Base-by-base conservation (phyloP, 768 basidiomycete species). In the Podaxis sp. region DNA sequence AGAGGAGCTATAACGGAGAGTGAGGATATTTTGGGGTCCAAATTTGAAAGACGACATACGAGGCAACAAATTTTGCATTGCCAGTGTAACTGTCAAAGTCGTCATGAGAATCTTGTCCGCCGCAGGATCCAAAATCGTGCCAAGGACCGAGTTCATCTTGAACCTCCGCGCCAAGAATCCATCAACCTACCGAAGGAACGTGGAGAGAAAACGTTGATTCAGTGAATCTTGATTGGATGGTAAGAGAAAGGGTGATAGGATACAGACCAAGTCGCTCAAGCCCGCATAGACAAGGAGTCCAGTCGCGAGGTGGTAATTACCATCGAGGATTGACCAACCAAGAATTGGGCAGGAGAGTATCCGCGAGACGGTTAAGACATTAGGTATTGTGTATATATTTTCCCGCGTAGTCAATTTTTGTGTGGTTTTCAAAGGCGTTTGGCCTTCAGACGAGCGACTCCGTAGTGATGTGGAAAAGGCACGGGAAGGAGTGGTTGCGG, bases 61-160 rank as follows among this genome's bases (percentile, higher is more conserved):
- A 8, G 96, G 96, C 22, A 99, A 78, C 67, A 96, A 79, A 22
- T 86, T 88, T 66, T 92, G 89, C 82, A 90, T 84, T 0, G 94
- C 87, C 64, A 99, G 77, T 0, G 95, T 90, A 52, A 95, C 77
- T 0, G 93, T 93, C 69, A 99, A 78, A 0, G 96, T 98, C 1
- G 97, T 96, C 90, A 99, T 91, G 48, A 99, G 78, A 11, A 86
- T 82, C 75, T 99, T 99, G 82, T 99, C 97, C 2, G 97, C 97
- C 0, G 96, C 94, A 12, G 97, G 97, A 73, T 99, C 97, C 12
- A 99, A 82, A 62, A 99, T 95, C 8, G 93, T 92, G 19, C 97
- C 97, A 19, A 99, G 81, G n/a, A 99, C 95, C 12, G 93, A 87
- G 57, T 84, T 84, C 90, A 93, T 93, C 28, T 90, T 87, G 79